A percentile compares a stretch with the other conserved stretches of the same genome.
phyloP scores from a whole-genome alignment of 805 yeast species.

The Candida sonorensis region DNA sequence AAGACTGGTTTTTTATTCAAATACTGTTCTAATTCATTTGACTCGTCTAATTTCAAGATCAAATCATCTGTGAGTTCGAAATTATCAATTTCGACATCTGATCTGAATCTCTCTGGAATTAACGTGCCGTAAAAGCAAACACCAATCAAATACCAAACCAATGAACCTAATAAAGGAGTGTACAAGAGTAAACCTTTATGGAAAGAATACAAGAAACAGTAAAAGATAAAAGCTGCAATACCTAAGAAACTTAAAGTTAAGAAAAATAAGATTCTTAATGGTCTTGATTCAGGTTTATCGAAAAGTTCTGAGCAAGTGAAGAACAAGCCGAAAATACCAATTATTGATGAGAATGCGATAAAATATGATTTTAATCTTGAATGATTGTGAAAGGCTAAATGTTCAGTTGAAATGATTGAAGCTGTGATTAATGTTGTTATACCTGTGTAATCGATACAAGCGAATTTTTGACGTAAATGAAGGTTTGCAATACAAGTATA shows the following conservation, averaged over 20 bases:
- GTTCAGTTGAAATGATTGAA: slow-evolving; percentile 81
- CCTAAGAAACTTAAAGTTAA: slow-evolving; percentile 75
- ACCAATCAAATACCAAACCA: slow-evolving; percentile 72
- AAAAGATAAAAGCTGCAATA: slow-evolving; percentile 54
- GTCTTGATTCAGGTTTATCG: slow-evolving; percentile 80
- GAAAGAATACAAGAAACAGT: slow-evolving; percentile 49
- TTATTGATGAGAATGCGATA: slow-evolving; percentile 52
- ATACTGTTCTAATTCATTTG: slow-evolving; percentile 27
- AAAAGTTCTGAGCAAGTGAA: slow-evolving; percentile 92
- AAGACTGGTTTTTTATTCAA: slow-evolving; percentile 35
- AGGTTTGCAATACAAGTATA: slow-evolving; percentile 70
- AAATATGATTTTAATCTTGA: slow-evolving; percentile 41
- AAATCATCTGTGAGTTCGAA: slow-evolving; percentile 27
- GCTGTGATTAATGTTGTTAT: slow-evolving; percentile 87
- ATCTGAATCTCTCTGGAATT: slow-evolving; percentile 84
- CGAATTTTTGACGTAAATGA: slow-evolving; percentile 61
- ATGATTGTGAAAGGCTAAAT: slow-evolving; percentile 62
- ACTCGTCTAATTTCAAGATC: slow-evolving; percentile 23
- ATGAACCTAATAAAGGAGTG: slow-evolving; percentile 63
- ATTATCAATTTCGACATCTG: slow-evolving; percentile 54
- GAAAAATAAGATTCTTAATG: slow-evolving; percentile 73
- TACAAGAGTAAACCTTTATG: slow-evolving; percentile 46
- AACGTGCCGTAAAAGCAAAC: slow-evolving; percentile 82
- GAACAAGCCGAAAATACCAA: slow-evolving; percentile 66
- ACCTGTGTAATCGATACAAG: slow-evolving; percentile 94